A percentile compares a stretch with the other conserved stretches of the same genome.
Conservation (phyloP, 2,329 filamentous ascomycete genomes). For the Penicillium occitanis region DNA sequence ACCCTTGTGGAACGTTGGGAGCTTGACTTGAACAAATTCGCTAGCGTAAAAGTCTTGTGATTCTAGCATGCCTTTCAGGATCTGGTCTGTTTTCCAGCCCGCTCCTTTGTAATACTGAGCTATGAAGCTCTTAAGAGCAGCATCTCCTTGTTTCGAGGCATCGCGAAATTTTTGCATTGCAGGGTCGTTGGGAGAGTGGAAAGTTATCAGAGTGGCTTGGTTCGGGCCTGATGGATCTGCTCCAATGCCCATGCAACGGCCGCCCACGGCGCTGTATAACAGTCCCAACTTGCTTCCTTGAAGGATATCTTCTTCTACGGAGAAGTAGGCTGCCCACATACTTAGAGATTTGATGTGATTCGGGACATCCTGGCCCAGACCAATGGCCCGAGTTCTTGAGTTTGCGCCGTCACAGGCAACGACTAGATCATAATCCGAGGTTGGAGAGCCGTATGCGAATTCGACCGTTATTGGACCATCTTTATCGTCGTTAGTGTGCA, state of each 20-base stretch:
- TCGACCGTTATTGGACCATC: background rate
- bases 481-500: background rate
- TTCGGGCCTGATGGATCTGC: background rate
- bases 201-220: background rate
- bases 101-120: background rate
- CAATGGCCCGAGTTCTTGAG: background rate
- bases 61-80: conserved; percentile 40
- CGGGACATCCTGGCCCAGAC: background rate
- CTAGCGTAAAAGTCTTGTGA: conserved; percentile 50
- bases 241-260: background rate
- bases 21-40: conserved; percentile 47
- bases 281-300: background rate
- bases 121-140: background rate
- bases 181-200: background rate
- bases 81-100: conserved; percentile 50
- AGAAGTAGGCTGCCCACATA: background rate
- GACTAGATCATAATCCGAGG: background rate
- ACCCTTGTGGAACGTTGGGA: conserved; percentile 47
- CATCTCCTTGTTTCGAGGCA: background rate
- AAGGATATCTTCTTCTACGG: background rate
- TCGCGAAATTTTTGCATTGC: background rate
- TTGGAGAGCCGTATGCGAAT: background rate
- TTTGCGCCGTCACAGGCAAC: background rate
- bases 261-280: background rate
- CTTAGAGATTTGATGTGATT: background rate